A percentile compares a stretch with the other conserved stretches of the same genome.
These are phyloP conservation scores for Annona cherimola DNA, from an alignment of 164 flowering plant genomes.

Conservation along the genomic window DNA sequence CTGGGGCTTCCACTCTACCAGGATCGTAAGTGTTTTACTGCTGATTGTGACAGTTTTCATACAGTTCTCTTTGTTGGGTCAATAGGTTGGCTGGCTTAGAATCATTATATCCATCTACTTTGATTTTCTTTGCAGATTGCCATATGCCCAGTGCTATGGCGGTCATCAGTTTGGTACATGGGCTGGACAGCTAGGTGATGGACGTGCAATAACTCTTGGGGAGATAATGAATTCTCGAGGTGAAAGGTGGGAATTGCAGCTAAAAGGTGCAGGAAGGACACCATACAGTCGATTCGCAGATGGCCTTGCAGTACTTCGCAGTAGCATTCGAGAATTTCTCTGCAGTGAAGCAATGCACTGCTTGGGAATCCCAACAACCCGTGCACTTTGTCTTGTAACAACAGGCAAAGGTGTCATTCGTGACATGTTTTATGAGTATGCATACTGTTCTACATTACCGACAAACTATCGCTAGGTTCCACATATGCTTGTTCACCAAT, in stretches of 20 bases:
- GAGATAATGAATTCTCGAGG: conserved; percentile 72
- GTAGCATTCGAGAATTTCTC: conserved; percentile 95
- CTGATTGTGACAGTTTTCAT: background rate
- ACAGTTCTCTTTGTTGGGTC: too few relatives aligned
- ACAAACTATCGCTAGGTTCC: background rate
- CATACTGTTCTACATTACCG: background rate
- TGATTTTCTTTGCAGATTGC: conserved; percentile 36
- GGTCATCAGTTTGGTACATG: conserved; percentile 99
- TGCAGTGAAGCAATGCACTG: conserved; percentile 97
- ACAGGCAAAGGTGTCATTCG: conserved; percentile 86
- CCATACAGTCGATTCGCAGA: conserved; percentile 99
- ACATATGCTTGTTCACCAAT: background rate
- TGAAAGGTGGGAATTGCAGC: conserved; percentile 95
- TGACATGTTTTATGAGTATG: conserved; percentile 99
- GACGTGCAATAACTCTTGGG: conserved; percentile 93
- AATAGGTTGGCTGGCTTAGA: background rate
- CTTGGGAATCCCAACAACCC: conserved; percentile 92
- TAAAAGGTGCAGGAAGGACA: conserved; percentile 97
- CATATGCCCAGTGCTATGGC: conserved; percentile 98
- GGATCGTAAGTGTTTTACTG: conserved; percentile 56
- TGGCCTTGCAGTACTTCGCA: conserved; percentile 96
- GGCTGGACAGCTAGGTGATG: conserved; percentile 99
- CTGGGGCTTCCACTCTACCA: conserved; percentile 68
- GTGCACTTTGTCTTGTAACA: conserved; percentile 91
- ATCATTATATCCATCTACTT: background rate